Conservation (phyloP, 2,329 filamentous ascomycete species). For the Nectriaceae sp. region DNA sequence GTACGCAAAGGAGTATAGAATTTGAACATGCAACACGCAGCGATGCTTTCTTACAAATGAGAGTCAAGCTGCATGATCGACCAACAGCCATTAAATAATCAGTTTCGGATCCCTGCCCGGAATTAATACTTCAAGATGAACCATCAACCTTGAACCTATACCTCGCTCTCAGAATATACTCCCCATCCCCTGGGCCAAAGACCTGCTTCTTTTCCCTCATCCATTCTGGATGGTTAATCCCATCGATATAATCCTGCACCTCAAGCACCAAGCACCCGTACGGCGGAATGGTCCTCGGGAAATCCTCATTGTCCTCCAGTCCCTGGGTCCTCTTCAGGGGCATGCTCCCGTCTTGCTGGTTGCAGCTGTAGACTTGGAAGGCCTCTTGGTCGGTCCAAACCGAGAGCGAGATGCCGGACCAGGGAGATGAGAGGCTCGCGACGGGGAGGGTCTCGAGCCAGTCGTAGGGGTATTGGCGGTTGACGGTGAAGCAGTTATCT, state of each 20-base stretch:
- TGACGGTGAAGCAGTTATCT: slow-evolving; percentile 71
- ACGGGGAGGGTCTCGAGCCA: slow-evolving; percentile 63
- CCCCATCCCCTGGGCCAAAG: slow-evolving; percentile 58
- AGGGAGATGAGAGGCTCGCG: slow-evolving; percentile 69
- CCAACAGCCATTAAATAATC: no score
- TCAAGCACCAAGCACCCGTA: slow-evolving; percentile 90
- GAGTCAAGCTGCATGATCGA: no score
- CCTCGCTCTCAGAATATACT: slow-evolving; percentile 63
- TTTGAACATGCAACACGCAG: no score
- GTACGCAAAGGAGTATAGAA: no score
- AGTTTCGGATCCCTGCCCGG: no score
- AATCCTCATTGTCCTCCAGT: slow-evolving; percentile 51
- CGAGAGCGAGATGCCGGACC: slow-evolving; percentile 82
- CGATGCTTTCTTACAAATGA: no score
- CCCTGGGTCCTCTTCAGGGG: slow-evolving; percentile 73
- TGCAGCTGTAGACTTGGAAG: slow-evolving; percentile 87
- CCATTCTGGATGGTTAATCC: slow-evolving; percentile 91
- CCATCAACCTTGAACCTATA: slow-evolving; percentile 59
- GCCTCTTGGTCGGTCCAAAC: slow-evolving; percentile 83
- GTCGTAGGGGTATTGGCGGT: slow-evolving; percentile 62
- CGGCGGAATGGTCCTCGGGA: slow-evolving; percentile 66
- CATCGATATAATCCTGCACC: slow-evolving; percentile 92
- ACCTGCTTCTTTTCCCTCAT: slow-evolving; percentile 64
- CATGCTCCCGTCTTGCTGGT: slow-evolving; percentile 70
- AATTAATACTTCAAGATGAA: no score